These are phyloP conservation scores for Dacryopinax spathularia DNA, from an alignment of 768 basidiomycete species.

Conservation along the genomic window DNA sequence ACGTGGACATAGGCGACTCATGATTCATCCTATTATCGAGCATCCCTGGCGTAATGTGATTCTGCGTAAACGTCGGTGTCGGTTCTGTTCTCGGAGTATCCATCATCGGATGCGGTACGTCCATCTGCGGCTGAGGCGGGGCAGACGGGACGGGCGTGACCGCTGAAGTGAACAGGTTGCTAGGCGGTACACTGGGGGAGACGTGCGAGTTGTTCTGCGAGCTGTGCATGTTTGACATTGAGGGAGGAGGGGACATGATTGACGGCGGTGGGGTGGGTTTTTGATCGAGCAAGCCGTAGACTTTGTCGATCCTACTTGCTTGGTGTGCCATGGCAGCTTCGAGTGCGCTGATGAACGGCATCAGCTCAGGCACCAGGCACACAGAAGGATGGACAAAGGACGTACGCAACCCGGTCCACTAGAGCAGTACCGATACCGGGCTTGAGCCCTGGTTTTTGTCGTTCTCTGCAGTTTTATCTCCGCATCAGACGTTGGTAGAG, in stretches of 20 bases:
- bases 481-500: neutral
- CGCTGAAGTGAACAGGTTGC: neutral
- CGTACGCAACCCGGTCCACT: neutral
- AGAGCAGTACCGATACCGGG: neutral
- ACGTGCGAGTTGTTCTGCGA: neutral
- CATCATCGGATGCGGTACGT: neutral
- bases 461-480: neutral
- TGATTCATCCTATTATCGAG: neutral
- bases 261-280: neutral
- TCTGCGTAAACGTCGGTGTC: neutral
- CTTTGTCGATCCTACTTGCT: neutral
- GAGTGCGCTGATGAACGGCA: neutral
- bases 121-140: neutral
- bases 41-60: neutral
- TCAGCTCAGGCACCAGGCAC: neutral
- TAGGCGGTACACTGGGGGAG: neutral
- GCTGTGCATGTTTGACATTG: no score
- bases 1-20: slow-evolving; percentile 8
- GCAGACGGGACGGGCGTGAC: neutral
- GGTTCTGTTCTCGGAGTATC: neutral
- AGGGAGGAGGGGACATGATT: neutral
- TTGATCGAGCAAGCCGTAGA: neutral
- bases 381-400: neutral
- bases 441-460: slow-evolving; percentile 4
- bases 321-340: neutral